Evolutionary conservation across 2,329 filamentous ascomycete genomes (phyloP).

Genomic region (Aspergillus floridensis): DNA sequence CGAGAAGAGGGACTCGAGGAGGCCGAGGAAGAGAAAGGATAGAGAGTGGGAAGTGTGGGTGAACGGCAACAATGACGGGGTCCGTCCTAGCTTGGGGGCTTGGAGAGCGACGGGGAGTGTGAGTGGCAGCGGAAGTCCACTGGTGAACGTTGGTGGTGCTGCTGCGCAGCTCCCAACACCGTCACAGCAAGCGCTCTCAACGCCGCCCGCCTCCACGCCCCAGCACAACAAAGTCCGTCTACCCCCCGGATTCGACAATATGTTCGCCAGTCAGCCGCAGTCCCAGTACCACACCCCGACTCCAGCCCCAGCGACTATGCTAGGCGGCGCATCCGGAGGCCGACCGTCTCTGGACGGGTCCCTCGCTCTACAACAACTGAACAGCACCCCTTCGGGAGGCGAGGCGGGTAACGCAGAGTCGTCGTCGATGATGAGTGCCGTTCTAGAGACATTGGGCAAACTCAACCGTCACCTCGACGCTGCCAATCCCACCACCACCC

Average conservation of each 20-base stretch:
- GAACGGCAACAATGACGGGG: neutral
- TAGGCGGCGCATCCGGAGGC: too few species aligned
- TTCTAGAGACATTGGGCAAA: slow-evolving; percentile 38
- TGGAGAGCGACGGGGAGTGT: slow-evolving; percentile 2
- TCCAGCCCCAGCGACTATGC: neutral
- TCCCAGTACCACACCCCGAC: neutral
- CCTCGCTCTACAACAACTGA: neutral
- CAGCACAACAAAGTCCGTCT: slow-evolving; percentile 26
- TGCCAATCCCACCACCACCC: slow-evolving; percentile 17
- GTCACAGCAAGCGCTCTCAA: slow-evolving; percentile 6
- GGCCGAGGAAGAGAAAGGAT: slow-evolving; percentile 29
- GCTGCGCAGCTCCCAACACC: neutral
- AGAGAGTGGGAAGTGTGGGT: slow-evolving; percentile 9
- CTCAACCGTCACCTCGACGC: slow-evolving; percentile 39
- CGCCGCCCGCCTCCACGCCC: slow-evolving; percentile 3
- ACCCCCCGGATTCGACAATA: slow-evolving; percentile 40
- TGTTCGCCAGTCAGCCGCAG: slow-evolving; percentile 31
- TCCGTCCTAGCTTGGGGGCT: neutral
- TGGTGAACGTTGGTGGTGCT: neutral
- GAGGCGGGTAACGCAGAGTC: neutral
- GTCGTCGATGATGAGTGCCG: slow-evolving; percentile 29
- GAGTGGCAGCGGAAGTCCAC: slow-evolving; percentile 7
- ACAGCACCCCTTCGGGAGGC: neutral
- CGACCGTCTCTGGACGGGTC: too few species aligned
- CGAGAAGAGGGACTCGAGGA: slow-evolving; percentile 37